Conservation (phyloP, 108 stramenopile species). For the Cylindrotheca fusiformis region DNA sequence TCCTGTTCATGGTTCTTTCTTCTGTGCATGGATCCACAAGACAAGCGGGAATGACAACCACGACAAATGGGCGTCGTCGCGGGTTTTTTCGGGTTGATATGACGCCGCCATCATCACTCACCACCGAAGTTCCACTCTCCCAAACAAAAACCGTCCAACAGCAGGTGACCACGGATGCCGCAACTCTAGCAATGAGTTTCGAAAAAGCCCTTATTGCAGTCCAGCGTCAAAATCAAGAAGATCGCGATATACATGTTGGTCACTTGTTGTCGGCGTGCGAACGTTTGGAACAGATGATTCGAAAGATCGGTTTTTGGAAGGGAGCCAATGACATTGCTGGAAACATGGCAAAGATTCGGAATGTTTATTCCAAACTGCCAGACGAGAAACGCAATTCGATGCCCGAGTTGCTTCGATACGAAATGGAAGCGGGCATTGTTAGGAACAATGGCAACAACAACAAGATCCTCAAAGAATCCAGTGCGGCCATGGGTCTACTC, state of each 20-base stretch:
- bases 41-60: no score
- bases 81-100: no score
- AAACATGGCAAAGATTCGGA: constrained; percentile 53
- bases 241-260: constrained; percentile 41
- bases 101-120: no score
- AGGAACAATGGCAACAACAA: constrained; percentile 2
- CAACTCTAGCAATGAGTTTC: constrained; percentile 1
- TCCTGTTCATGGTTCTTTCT: no score
- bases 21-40: no score
- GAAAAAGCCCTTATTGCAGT: neutral
- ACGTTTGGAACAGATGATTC: constrained; percentile 34
- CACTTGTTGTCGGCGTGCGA: constrained; percentile 47
- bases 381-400: constrained; percentile 27
- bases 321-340: constrained; percentile 51
- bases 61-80: no score
- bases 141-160: no score
- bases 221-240: constrained; percentile 6
- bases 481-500: constrained; percentile 58
- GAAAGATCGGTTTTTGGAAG: constrained; percentile 32
- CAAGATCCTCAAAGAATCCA: constrained; percentile 35
- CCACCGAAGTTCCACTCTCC: no score
- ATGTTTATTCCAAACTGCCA: constrained; percentile 32
- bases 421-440: constrained; percentile 36
- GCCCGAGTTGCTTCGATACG: constrained; percentile 30
- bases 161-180: constrained; percentile 9